Evolutionary conservation across 2,329 filamentous ascomycete genomes (phyloP), one percentile per base, ranked within the genome.

Genomic region (Ophiostoma montium): DNA sequence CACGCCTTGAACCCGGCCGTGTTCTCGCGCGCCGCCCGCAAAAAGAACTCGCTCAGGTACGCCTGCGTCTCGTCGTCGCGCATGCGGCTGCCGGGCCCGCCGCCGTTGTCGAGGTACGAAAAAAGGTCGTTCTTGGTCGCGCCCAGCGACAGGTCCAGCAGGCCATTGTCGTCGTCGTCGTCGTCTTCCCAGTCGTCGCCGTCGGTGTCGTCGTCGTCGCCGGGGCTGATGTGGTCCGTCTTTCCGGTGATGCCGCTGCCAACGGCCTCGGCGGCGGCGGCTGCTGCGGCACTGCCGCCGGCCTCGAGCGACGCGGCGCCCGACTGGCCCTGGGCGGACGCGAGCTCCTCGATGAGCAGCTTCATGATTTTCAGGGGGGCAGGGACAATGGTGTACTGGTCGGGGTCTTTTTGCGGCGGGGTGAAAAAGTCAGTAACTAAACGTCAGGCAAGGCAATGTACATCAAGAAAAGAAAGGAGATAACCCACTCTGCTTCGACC

Each of bases 341-440:
- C 72, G 3, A 98, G 77, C 67, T 98, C 92, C 61, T 95, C 87
- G 43, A 96, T 83, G 9, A 98, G 77, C 4, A 96, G 83, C 70
- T 98, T 98, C 65, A 96, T 69, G 53, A 98, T 95, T 69, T 98
- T 98, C 60, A 98, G 75, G 1, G 86, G 82, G 0, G 89, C 89
- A 0, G 89, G 79, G 51, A 98, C 80, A 52, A 85, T 78, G 6
- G 88, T 95, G 68, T 83, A 96, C 62, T 84, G 82, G 62, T 95
- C 89, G 15, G 92, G 92, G 62, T 90, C 81, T 85, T 60, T 35
- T 50, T 43, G 30, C 33, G 44, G 49, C 15, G 58, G 64, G 56
- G 65, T 63, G 30, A 48, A 50, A 51, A 50, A 45, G 52, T 54
- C 48, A 51, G 43, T 47, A 38, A 51, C 50, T 47, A 48, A 51